Evolutionary conservation across 1,139 yeast genomes (phyloP), one percentile per base, ranked within the genome.

Genomic region (Arxiozyma bovina): DNA sequence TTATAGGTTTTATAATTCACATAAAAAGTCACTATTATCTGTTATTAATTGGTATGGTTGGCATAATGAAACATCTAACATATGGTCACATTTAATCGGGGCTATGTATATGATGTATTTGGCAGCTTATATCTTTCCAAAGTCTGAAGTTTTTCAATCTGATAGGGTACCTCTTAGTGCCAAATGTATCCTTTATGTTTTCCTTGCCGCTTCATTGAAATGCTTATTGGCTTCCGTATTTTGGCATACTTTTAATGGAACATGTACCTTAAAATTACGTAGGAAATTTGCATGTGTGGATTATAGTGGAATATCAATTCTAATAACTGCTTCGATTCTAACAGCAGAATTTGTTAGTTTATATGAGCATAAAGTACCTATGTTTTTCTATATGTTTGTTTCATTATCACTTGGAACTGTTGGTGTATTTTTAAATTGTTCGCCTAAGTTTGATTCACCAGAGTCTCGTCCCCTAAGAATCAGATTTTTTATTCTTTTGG

Each of bases 181-280:
- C 77, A 62, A 69, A 77, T 2, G 60, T 46, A 78, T 83, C 42
- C 77, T 88, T 68, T 79, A 81, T 59, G 68, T 81, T 34, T 93
- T 89, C 61, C 71, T 91, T 50, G 63, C 76, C 3, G 89, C 96
- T 3, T 87, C 95, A 20, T 69, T 87, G 60, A 80, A 83, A 60
- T 93, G 98, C 68, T 74, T 93, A 55, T 59, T 81, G 5, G 85
- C 93, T 53, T 88, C 96, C 0, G 81, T 85, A 4, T 74, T 85
- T 34, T 93, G 98, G 98, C 99, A 93, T 71, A 87, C 97, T 1
- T 91, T 89, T 70, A 82, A 87, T 56, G 85, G 90, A 58, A 86
- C 90, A 61, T 83, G 94, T 21, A 78, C 79, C 55, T 72, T 85
- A 50, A 72, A 77, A 27, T 71, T 83, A 55, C 78, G 96, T 67